These are phyloP conservation scores for Colletotrichum australisinense DNA, from an alignment of 2,329 filamentous ascomycete species.

Conservation along the genomic window DNA sequence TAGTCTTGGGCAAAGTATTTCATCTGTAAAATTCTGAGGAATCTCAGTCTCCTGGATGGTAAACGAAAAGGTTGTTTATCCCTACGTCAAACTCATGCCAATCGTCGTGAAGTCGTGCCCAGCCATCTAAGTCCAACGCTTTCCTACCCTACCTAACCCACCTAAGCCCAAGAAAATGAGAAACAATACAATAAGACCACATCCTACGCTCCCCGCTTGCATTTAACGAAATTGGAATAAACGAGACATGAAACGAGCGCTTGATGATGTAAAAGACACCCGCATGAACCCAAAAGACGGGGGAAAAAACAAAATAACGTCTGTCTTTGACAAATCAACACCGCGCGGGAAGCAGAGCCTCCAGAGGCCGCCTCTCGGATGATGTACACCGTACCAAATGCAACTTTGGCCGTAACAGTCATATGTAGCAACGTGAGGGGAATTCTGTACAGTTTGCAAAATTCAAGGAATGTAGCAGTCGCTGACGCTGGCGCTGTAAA, in stretches of 20 bases:
- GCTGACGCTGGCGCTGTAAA: background rate
- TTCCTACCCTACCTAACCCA: background rate
- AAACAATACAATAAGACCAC: background rate
- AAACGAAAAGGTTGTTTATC: background rate
- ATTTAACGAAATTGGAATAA: no score
- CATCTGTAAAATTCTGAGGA: background rate
- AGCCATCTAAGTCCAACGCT: background rate
- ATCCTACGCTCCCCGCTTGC: background rate
- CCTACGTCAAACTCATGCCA: background rate
- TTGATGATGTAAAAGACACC: background rate
- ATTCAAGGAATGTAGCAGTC: background rate
- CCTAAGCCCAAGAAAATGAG: background rate
- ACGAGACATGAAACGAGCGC: background rate
- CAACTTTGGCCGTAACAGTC: background rate
- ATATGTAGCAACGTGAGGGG: background rate
- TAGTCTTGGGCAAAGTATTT: background rate
- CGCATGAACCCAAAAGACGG: background rate
- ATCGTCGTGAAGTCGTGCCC: background rate
- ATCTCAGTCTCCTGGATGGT: background rate
- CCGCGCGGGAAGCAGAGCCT: background rate
- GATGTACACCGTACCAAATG: background rate
- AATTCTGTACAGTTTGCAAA: background rate
- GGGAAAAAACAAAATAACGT: background rate
- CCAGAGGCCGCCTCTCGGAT: slow-evolving; percentile 10
- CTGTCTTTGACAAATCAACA: background rate